Evolutionary conservation across 106 monocot species (phyloP), one percentile per base, ranked within the genome.

Genomic region (Dendrobium catenatum): DNA sequence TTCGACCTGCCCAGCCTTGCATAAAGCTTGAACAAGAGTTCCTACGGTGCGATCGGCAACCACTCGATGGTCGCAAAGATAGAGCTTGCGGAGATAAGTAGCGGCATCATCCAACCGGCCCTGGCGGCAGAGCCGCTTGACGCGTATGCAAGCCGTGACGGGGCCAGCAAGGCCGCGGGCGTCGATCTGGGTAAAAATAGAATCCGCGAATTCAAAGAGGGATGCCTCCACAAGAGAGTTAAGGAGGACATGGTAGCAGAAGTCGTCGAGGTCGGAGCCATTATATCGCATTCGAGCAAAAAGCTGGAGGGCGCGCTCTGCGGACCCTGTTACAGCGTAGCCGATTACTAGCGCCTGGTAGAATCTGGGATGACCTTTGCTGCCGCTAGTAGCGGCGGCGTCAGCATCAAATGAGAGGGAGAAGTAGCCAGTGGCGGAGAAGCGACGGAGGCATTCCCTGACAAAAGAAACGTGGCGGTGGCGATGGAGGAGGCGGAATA

Each of bases 161-260:
- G 89, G 87, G 31, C 77, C 77, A 10, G 56, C 37, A 16, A 80
- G 83, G 4, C 90, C 88, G 5, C 85, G 83, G 48, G 75, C 74
- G 1, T 73, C 40, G 22, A 94, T 85, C 41, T 89, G 89, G 29
- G 46, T 19, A 40, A 70, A 54, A 56, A 93, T 10, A 40, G 84
- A 82, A 10, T 92, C 92, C 2, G 89, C 92, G 24, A 85, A 83
- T 37, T 94, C 94, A 46, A 89, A 92, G 48, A 68, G 79, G 58
- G 86, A 82, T 11, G 86, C 86, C 51, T 97, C 94, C 10, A 94
- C 88, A 20, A 97, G 89, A n/a, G 94, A 87, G 73, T 94, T 92
- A 27, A 94, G 44, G 44, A 97, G 86, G 22, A 94, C 87, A 46
- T 92, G 87, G 75, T 89, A 94, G 48, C 90, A 82, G 83, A 94